Evolutionary conservation across 192 early-diverging fungal genomes (phyloP).

Genomic region (Backusella macrospora): DNA sequence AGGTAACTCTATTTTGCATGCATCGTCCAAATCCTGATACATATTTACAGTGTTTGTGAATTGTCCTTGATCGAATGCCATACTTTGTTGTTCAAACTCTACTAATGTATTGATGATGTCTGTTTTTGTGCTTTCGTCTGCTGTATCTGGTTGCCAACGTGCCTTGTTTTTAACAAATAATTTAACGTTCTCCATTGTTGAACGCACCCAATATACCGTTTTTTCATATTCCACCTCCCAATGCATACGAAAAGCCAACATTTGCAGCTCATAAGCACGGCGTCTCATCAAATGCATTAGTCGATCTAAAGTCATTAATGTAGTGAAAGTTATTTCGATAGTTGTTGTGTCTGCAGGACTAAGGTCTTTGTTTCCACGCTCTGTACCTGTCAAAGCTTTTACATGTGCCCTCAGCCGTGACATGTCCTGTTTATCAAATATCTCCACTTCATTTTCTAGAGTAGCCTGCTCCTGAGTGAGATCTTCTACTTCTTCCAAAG

Average conservation of each 20-base stretch:
- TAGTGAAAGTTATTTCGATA: slow-evolving; percentile 48
- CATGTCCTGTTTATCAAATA: slow-evolving; percentile 48
- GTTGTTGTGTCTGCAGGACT: slow-evolving; percentile 52
- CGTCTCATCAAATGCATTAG: slow-evolving; percentile 38
- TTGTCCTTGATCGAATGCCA: slow-evolving; percentile 35
- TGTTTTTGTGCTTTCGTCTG: slow-evolving; percentile 11
- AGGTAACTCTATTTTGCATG: slow-evolving; percentile 36
- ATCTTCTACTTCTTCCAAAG: slow-evolving; percentile 32
- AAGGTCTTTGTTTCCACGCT: slow-evolving; percentile 31
- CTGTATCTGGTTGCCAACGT: slow-evolving; percentile 23
- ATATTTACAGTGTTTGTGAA: slow-evolving; percentile 38
- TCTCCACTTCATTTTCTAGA: slow-evolving; percentile 43
- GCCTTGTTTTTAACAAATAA: slow-evolving; percentile 30
- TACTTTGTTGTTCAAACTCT: slow-evolving; percentile 24
- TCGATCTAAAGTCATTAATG: slow-evolving; percentile 43
- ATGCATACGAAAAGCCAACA: slow-evolving; percentile 37
- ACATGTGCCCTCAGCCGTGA: slow-evolving; percentile 47
- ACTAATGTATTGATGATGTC: slow-evolving; percentile 29
- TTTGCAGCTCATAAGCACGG: slow-evolving; percentile 36
- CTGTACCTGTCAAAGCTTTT: slow-evolving; percentile 39
- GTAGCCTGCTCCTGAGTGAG: slow-evolving; percentile 36
- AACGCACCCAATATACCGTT: slow-evolving; percentile 31
- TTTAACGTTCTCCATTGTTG: slow-evolving; percentile 20
- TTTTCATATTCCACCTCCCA: slow-evolving; percentile 44
- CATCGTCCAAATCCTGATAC: slow-evolving; percentile 47